phyloP scores from a whole-genome alignment of 108 stramenopile species.

The Skeletonema potamos region DNA sequence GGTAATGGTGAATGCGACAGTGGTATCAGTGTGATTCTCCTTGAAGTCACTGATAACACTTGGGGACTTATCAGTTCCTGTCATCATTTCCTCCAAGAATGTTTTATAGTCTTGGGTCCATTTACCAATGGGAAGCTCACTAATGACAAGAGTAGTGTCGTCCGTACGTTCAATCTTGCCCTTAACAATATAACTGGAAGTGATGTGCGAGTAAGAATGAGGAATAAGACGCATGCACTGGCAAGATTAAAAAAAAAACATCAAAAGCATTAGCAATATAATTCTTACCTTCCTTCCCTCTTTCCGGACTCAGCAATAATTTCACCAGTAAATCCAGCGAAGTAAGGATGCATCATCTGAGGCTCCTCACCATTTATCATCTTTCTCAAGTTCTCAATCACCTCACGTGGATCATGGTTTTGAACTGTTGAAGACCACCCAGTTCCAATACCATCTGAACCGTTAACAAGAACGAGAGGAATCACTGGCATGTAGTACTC shows the following conservation, averaged over 20 bases:
- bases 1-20: slow-evolving; percentile 91
- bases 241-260: too few relatives aligned
- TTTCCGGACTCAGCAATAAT: slow-evolving; percentile 54
- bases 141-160: slow-evolving; percentile 87
- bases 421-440: slow-evolving; percentile 90
- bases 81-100: slow-evolving; percentile 69
- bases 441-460: slow-evolving; percentile 94
- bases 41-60: slow-evolving; percentile 90
- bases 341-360: slow-evolving; percentile 75
- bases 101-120: slow-evolving; percentile 99
- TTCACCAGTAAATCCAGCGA: slow-evolving; percentile 85
- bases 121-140: slow-evolving; percentile 92
- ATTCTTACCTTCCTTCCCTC: slow-evolving; percentile 31
- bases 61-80: slow-evolving; percentile 53
- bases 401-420: slow-evolving; percentile 86
- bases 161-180: slow-evolving; percentile 84
- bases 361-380: slow-evolving; percentile 78
- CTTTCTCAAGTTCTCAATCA: slow-evolving; percentile 88
- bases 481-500: slow-evolving; percentile 88
- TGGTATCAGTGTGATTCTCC: slow-evolving; percentile 98
- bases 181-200: slow-evolving; percentile 43
- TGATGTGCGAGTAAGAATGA: too few relatives aligned
- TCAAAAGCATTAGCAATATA: too few relatives aligned
- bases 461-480: slow-evolving; percentile 76
- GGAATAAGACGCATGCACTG: too few relatives aligned